Evolutionary conservation across 108 stramenopile genomes (phyloP).

Genomic region (Cyclostephanos invisitatus): DNA sequence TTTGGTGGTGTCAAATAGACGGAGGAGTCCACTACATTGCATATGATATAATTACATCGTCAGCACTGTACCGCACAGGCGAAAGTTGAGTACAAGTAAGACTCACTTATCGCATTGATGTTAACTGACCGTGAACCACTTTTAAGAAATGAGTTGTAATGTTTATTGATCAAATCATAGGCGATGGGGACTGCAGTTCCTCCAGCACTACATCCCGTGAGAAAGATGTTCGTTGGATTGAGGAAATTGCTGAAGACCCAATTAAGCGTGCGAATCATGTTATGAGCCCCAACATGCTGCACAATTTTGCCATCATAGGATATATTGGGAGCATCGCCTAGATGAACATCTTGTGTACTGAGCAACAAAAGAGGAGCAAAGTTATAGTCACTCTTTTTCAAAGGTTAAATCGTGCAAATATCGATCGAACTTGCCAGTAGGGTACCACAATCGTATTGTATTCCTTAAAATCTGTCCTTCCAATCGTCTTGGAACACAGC

Average conservation of each 20-base stretch:
- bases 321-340: slow-evolving; percentile 34
- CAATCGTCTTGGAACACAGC: slow-evolving; percentile 44
- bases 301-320: slow-evolving; percentile 30
- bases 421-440: slow-evolving; percentile 31
- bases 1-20: slow-evolving; percentile 56
- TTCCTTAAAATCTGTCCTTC: slow-evolving; percentile 40
- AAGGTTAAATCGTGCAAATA: neutral
- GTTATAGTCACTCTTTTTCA: neutral
- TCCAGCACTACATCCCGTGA: slow-evolving; percentile 21
- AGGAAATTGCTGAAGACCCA: slow-evolving; percentile 16
- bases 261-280: slow-evolving; percentile 4
- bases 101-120: slow-evolving; percentile 30
- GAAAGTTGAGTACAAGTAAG: neutral
- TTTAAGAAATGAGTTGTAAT: slow-evolving; percentile 27
- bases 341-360: slow-evolving; percentile 54
- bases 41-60: neutral
- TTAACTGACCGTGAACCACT: slow-evolving; percentile 30
- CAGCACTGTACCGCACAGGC: neutral
- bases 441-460: slow-evolving; percentile 60
- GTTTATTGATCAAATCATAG: slow-evolving; percentile 19
- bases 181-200: slow-evolving; percentile 13
- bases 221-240: slow-evolving; percentile 6
- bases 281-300: slow-evolving; percentile 13
- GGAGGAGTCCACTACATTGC: slow-evolving; percentile 35
- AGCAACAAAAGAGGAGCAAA: neutral